phyloP scores from a whole-genome alignment of 2,329 filamentous ascomycete genomes.

The Ceratocystis harringtonii region DNA sequence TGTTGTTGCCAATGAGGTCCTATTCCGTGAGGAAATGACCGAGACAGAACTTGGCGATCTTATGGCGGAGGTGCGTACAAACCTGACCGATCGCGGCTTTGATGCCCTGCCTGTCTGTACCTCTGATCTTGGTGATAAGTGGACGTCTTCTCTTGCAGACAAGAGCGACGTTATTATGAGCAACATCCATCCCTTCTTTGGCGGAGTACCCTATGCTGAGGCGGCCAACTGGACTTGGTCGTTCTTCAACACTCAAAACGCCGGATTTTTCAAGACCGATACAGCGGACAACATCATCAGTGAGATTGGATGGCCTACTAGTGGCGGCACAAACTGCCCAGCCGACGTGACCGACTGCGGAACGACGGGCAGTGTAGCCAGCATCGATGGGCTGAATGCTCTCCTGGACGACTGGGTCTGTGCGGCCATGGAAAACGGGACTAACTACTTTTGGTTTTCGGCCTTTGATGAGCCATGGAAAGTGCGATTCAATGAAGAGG shows the following conservation, averaged over 20 bases:
- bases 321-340: conserved; percentile 60
- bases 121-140: conserved; percentile 78
- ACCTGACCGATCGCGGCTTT: conserved; percentile 52
- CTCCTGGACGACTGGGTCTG: conserved; percentile 83
- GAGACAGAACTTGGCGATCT: conserved; percentile 46
- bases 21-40: conserved; percentile 63
- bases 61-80: conserved; percentile 53
- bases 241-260: conserved; percentile 65
- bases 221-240: conserved; percentile 67
- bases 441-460: conserved; percentile 94
- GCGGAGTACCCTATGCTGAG: conserved; percentile 50
- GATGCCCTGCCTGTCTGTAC: conserved; percentile 61
- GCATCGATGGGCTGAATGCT: conserved; percentile 65
- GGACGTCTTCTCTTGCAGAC: conserved; percentile 53
- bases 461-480: conserved; percentile 98
- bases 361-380: conserved; percentile 55
- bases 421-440: conserved; percentile 60
- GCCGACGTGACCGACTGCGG: conserved; percentile 36
- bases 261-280: conserved; percentile 47
- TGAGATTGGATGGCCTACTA: conserved; percentile 82
- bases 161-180: conserved; percentile 83
- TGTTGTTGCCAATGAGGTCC: conserved; percentile 68
- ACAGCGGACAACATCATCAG: conserved; percentile 60
- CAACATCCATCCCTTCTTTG: conserved; percentile 94
- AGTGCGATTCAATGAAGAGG: conserved; percentile 49